Percentiles rank a stretch among this genome's conserved stretches.
Evolutionary conservation across 371 early-diverging fungal species (phyloP).

Genomic region (Gilbertella persicaria): DNA sequence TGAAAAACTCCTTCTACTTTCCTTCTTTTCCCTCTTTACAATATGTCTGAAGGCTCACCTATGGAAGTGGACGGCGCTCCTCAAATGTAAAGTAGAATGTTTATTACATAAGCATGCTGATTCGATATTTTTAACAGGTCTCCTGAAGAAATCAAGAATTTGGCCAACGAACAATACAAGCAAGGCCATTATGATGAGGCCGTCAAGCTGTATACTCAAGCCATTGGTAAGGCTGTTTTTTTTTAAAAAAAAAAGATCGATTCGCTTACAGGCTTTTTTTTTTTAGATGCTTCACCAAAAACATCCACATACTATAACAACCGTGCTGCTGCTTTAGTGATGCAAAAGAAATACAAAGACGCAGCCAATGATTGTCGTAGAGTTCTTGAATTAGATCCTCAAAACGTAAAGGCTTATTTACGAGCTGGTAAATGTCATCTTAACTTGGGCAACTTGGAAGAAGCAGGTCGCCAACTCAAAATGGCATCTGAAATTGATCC

Average conservation of each 20-base stretch:
- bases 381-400: constrained; percentile 64
- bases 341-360: constrained; percentile 67
- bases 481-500: constrained; percentile 48
- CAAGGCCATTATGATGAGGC: constrained; percentile 62
- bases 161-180: constrained; percentile 64
- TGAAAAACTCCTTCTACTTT: neutral
- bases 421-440: constrained; percentile 77
- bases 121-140: constrained; percentile 9
- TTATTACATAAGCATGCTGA: neutral
- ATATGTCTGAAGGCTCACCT: constrained; percentile 20
- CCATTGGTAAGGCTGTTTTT: constrained; percentile 53
- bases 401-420: constrained; percentile 69
- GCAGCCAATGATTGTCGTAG: constrained; percentile 72
- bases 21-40: constrained; percentile 8
- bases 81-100: constrained; percentile 28
- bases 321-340: constrained; percentile 80
- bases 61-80: constrained; percentile 26
- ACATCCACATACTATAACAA: constrained; percentile 77
- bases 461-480: constrained; percentile 49
- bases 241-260: constrained; percentile 3
- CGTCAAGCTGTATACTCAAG: constrained; percentile 57
- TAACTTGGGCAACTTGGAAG: constrained; percentile 63
- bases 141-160: constrained; percentile 63
- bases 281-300: constrained; percentile 58
- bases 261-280: neutral